These are phyloP conservation scores for Aristolochia fimbriata DNA, from an alignment of 164 flowering plant species.

Conservation along the genomic window DNA sequence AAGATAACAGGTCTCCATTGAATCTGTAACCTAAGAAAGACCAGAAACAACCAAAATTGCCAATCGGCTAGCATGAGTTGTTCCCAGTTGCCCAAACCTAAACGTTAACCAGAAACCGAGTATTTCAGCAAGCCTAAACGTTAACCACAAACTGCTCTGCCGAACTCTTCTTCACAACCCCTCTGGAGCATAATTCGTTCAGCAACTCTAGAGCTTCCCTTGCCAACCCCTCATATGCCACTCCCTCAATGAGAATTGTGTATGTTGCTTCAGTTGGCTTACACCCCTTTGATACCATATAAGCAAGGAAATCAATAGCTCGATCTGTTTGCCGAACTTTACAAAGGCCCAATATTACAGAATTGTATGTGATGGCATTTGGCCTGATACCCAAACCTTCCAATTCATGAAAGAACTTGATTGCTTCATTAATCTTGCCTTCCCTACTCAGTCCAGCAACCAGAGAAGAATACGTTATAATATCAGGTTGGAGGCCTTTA, in stretches of 20 bases:
- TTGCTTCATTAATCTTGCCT: slow-evolving; percentile 75
- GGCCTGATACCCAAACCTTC: slow-evolving; percentile 54
- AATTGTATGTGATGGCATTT: slow-evolving; percentile 66
- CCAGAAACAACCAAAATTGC: too few species aligned
- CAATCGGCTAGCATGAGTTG: neutral
- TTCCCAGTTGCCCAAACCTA: neutral
- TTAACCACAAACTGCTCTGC: slow-evolving; percentile 51
- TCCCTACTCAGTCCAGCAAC: slow-evolving; percentile 75
- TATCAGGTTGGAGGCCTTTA: slow-evolving; percentile 72
- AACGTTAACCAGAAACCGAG: too few species aligned
- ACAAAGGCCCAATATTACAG: slow-evolving; percentile 77
- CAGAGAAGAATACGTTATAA: slow-evolving; percentile 64
- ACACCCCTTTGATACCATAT: slow-evolving; percentile 75
- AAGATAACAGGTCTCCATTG: too few species aligned
- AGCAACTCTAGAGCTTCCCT: slow-evolving; percentile 62
- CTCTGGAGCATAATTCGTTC: slow-evolving; percentile 56
- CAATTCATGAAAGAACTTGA: slow-evolving; percentile 51
- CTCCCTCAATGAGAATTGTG: slow-evolving; percentile 73
- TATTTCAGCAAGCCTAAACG: slow-evolving; percentile 17
- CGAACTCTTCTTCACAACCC: slow-evolving; percentile 59
- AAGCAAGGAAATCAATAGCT: slow-evolving; percentile 67
- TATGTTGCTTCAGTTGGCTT: slow-evolving; percentile 77
- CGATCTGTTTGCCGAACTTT: slow-evolving; percentile 57
- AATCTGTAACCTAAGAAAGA: too few species aligned
- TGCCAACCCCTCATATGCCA: slow-evolving; percentile 67